Evolutionary conservation across 805 yeast genomes (phyloP), one percentile per base, ranked within the genome.

Genomic region (Ogataea methylovora): DNA sequence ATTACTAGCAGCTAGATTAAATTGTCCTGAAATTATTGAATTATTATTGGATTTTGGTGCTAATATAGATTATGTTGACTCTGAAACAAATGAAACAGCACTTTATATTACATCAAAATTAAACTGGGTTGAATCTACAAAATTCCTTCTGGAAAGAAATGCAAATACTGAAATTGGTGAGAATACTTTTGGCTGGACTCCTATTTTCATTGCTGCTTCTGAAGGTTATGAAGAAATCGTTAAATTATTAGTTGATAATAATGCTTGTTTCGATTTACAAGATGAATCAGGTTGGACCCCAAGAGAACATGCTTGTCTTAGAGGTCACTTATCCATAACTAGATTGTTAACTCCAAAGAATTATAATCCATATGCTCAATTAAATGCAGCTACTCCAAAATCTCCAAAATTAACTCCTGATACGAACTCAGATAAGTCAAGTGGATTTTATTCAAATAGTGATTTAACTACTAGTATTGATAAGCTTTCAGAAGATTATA

Each of bases 201-300:
- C 97, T 5, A 64, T 90, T 5, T 86, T 90, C 53, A 74, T 78
- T 34, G 94, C 96, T 10, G 88, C 95, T 0, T 81, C 87, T 12
- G 95, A 88, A 49, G 97, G 97, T 1, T 73, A 60, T 35, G 49
- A 48, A 26, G 72, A 71, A 2, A 66, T 84, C 27, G 84, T 78
- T 5, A 55, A 69, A 28, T 40, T 71, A 8, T 64, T 90, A 41
- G 55, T 79, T 20, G 58, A 61, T 0, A 50, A 66, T 28, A 76
- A 75, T 15, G 82, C 86, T 5, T 60, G 65, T 7, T 72, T 61
- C 38, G 69, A 72, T 29, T 58, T 65, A 19, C 67, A 71, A 13
- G 97, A 90, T 60, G 80, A 76, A 30, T 80, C 92, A 34, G 97
- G 97, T 0, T 90, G 97, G 97, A 76, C 86, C 14, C 95, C 97